A percentile compares a stretch with the other conserved stretches of the same genome.
These are phyloP conservation scores for Trichoderma breve DNA, from an alignment of 2,329 filamentous ascomycete genomes.

Conservation along the genomic window DNA sequence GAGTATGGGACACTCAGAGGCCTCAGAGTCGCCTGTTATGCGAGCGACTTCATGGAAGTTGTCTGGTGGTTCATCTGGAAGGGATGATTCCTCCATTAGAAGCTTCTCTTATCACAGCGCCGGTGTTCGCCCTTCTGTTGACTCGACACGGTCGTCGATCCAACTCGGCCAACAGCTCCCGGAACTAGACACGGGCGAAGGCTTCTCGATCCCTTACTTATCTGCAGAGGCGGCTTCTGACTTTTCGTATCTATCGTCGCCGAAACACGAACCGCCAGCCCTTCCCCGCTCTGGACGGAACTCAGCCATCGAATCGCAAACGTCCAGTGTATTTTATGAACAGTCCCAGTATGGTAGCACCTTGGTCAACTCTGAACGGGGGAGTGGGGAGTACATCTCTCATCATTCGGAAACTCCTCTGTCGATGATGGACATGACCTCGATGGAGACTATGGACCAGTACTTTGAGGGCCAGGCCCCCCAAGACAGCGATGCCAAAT, in stretches of 20 bases:
- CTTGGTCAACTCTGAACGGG: slow-evolving; percentile 43
- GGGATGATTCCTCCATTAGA: slow-evolving; percentile 23
- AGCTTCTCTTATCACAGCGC: slow-evolving; percentile 22
- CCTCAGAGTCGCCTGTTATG: slow-evolving; percentile 30
- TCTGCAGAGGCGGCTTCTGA: slow-evolving; percentile 34
- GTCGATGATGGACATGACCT: slow-evolving; percentile 46
- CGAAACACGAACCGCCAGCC: slow-evolving; percentile 52
- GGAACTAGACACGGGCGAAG: slow-evolving; percentile 50
- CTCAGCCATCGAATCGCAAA: slow-evolving; percentile 40
- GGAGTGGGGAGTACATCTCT: slow-evolving; percentile 46
- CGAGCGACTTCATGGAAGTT: slow-evolving; percentile 35
- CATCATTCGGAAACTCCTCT: slow-evolving; percentile 44
- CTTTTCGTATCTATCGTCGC: slow-evolving; percentile 37
- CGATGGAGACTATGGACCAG: slow-evolving; percentile 43
- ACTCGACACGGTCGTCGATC: slow-evolving; percentile 29
- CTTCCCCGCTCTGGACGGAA: slow-evolving; percentile 41
- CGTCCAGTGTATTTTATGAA: slow-evolving; percentile 41
- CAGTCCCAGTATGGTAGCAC: slow-evolving; percentile 41
- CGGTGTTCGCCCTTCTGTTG: slow-evolving; percentile 27
- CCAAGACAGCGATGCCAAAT: slow-evolving; percentile 39
- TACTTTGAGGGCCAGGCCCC: slow-evolving; percentile 38
- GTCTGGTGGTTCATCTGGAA: slow-evolving; percentile 24
- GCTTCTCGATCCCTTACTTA: slow-evolving; percentile 50
- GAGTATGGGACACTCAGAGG: slow-evolving; percentile 44
- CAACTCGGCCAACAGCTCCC: slow-evolving; percentile 42